Percentiles rank a stretch among this genome's conserved stretches.
phyloP scores from a whole-genome alignment of 352 stramenopile species.

The Globisporangium canariense region DNA sequence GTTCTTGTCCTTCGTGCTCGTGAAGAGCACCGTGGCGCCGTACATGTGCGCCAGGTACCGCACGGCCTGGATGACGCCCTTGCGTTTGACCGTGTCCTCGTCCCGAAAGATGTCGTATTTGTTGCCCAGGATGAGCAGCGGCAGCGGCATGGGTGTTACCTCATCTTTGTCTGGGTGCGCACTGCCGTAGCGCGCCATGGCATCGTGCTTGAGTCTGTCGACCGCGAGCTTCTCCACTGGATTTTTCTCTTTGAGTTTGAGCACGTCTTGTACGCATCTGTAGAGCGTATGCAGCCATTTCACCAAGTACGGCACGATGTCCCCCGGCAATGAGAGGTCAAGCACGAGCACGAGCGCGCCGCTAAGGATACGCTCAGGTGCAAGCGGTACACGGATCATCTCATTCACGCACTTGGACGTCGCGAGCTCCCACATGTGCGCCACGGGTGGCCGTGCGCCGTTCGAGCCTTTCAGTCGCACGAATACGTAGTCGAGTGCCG shows the following conservation, averaged over 20 bases:
- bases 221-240: conserved; percentile 56
- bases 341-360: conserved; percentile 77
- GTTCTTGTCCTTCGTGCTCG: conserved; percentile 85
- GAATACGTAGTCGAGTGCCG: conserved; percentile 90
- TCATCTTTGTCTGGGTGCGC: conserved; percentile 73
- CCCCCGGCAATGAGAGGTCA: conserved; percentile 76
- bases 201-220: conserved; percentile 46
- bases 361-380: conserved; percentile 70
- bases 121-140: conserved; percentile 83
- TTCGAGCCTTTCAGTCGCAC: conserved; percentile 61
- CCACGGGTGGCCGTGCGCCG: conserved; percentile 39
- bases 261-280: conserved; percentile 44
- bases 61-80: conserved; percentile 79
- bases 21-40: conserved; percentile 84
- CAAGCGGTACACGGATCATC: conserved; percentile 84
- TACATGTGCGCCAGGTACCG: conserved; percentile 85
- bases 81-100: conserved; percentile 83
- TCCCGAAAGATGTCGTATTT: conserved; percentile 90
- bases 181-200: conserved; percentile 48
- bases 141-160: conserved; percentile 67
- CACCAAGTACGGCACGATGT: conserved; percentile 72
- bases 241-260: conserved; percentile 68
- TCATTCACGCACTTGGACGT: conserved; percentile 73
- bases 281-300: conserved; percentile 76
- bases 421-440: conserved; percentile 92